Base-by-base conservation (phyloP, 2,329 filamentous ascomycete genomes). In the Diaporthe citrichinensis region DNA sequence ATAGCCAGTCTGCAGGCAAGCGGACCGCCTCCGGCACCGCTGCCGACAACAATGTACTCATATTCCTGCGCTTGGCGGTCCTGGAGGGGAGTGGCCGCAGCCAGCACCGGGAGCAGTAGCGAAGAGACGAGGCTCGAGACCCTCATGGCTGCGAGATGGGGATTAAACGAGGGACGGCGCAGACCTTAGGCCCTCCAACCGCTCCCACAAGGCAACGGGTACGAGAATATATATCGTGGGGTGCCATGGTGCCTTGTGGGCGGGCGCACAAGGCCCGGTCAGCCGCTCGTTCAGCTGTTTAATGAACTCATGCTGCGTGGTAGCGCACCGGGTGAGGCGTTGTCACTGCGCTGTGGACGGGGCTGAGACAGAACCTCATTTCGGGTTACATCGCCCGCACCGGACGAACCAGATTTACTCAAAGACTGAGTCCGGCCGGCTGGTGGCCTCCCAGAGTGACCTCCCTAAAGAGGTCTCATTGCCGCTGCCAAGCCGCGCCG, bases 21-120 rank as follows among this genome's bases (percentile, higher is more conserved):
- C 4, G 75, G 72, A 10, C 75, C 75, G 5, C 75, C 75, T 5
- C 75, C 75, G 15, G 75, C 62, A 34, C 75, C 75, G 49, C 62
- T 71, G n/a, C 75, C 75, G 7, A 76, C 75, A 4, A 76, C 71
- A 25, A 76, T 62, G 23, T 76, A 76, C 57, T 76, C 75, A 55
- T 69, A 69, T 1, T 69, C 65, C 49, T 69, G 65, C 4, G 31
- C 34, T n/a, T 69, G 65, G n/a, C 65, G 65, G 34, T 69, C 65
- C 23, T 69, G n/a, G 34, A 69, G 65, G 34, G 65, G 65, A 28
- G 49, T 55, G 65, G 65, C 65, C 49, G 65, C 49, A 46, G 65
- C 65, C 65, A 69, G 65, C n/a, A 41, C 65, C 36, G 46, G 15
- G 34, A 69, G 65, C 49, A 69, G 49, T 15, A 69, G 34, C 34